Base-by-base conservation (phyloP, 2,329 filamentous ascomycete genomes). In the Neocatenulostroma microsporum region DNA sequence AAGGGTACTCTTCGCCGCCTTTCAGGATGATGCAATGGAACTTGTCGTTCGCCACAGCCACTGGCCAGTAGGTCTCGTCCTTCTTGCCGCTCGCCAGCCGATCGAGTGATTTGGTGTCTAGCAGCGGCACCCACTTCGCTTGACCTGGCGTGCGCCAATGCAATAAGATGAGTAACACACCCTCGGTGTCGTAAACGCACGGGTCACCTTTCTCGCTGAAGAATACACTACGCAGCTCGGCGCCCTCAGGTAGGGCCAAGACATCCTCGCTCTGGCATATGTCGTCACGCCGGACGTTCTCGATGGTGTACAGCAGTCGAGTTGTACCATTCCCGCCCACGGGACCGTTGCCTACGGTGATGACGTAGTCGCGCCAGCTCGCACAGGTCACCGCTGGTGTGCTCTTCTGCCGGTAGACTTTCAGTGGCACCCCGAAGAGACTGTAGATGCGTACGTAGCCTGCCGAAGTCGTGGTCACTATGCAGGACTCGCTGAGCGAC, bases 21-120 rank as follows among this genome's bases (percentile, higher is more conserved):
- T 98, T 98, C 56, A 98, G 79, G 52, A 98, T 96, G 63, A 98
- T 95, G 66, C 93, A 98, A 70, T 96, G 89, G 62, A 98, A 98
- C 55, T 83, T 89, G 54, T 83, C 74, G 51, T 88, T 79, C 2
- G 89, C 86, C 1, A 96, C 88, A 1, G 91, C 91, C 21, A 98
- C 85, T 1, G 91, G 91, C 75, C 88, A 98, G 67, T 98, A 98
- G 0, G 72, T 76, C 63, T 98, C 91, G 46, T 82, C 75, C 61
- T 94, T 95, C 40, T 81, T 80, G 18, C 91, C 91, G 3, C 78
- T 80, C 0, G 84, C 82, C 3, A 95, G 74, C 43, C 91, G 86
- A 1, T 84, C 73, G 9, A 98, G 71, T 25, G 82, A 76, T 40
- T 74, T 85, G 1, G 93, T 98, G 62, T 98, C 89, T 3, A 98